phyloP scores from a whole-genome alignment of 1,284 basidiomycete species.

The Athelia psychrophila region DNA sequence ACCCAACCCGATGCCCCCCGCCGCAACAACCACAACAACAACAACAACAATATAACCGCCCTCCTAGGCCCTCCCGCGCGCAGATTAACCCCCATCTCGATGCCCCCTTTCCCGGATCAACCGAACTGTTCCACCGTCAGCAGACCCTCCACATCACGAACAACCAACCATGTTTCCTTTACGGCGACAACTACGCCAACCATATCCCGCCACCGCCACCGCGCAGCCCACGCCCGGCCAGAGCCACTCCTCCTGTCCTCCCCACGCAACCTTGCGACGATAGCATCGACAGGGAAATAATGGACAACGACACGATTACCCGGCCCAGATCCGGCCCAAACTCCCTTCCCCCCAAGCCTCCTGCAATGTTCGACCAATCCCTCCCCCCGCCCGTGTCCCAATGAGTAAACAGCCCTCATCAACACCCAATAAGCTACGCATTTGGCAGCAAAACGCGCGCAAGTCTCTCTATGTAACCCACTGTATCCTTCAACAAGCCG shows the following conservation, averaged over 20 bases:
- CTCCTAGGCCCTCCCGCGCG: no score
- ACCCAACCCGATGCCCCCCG: neutral
- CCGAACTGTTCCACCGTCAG: no score
- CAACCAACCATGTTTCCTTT: no score
- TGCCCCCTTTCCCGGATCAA: no score
- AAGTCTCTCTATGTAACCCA: constrained; percentile 19
- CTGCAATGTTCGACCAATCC: neutral
- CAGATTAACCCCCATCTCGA: no score
- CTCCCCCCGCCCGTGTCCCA: constrained; percentile 6
- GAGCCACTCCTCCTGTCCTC: neutral
- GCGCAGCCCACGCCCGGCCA: neutral
- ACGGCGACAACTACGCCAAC: no score
- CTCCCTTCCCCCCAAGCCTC: neutral
- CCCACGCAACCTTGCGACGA: neutral
- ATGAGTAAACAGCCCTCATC: constrained; percentile 14
- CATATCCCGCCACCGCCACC: neutral
- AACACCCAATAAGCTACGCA: constrained; percentile 14
- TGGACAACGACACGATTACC: neutral
- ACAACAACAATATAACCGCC: no score
- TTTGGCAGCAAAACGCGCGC: constrained; percentile 31
- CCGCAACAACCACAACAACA: neutral
- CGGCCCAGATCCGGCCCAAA: neutral
- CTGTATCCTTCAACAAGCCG: constrained; percentile 13
- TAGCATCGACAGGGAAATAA: neutral
- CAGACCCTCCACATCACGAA: no score